A percentile compares a stretch with the other conserved stretches of the same genome.
phyloP scores from a whole-genome alignment of 192 early-diverging fungal genomes.

The Linnemannia elongata region DNA sequence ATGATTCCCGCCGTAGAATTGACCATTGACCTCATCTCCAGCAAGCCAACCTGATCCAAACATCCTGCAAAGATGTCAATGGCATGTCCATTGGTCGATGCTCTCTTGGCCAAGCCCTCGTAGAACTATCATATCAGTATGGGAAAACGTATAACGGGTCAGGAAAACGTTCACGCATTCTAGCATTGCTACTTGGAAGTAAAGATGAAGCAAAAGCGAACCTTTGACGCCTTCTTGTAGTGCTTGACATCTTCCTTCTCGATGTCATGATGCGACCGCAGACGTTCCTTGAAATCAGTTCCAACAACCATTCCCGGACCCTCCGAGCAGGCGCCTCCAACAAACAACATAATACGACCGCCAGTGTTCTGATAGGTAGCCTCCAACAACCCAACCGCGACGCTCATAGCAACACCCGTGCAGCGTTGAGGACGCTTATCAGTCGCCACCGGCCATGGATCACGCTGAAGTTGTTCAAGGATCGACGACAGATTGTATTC shows the following conservation, averaged over 20 bases:
- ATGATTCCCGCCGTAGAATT: slow-evolving; percentile 93
- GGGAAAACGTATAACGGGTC: too few species aligned
- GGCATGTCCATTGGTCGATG: slow-evolving; percentile 88
- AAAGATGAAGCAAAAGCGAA: slow-evolving; percentile 16
- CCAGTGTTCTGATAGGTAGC: slow-evolving; percentile 93
- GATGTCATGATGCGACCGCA: slow-evolving; percentile 98
- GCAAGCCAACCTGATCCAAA: slow-evolving; percentile 95
- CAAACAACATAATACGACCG: slow-evolving; percentile 92
- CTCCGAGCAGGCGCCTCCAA: slow-evolving; percentile 93
- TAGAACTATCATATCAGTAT: slow-evolving; percentile 78
- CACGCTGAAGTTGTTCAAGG: slow-evolving; percentile 96
- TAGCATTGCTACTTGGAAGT: not conserved
- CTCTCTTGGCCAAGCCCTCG: slow-evolving; percentile 88
- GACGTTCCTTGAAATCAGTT: slow-evolving; percentile 90
- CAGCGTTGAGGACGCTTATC: slow-evolving; percentile 94
- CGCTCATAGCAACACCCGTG: slow-evolving; percentile 94
- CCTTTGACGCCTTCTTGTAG: slow-evolving; percentile 93
- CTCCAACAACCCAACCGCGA: slow-evolving; percentile 94
- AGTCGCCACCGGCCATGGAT: slow-evolving; percentile 95
- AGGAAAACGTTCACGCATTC: not conserved
- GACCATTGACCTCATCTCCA: slow-evolving; percentile 95
- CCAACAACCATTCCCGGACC: slow-evolving; percentile 97
- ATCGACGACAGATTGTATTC: slow-evolving; percentile 96
- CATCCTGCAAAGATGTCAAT: slow-evolving; percentile 99
- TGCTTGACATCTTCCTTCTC: slow-evolving; percentile 95